Percentiles rank a stretch among this genome's conserved stretches.
Evolutionary conservation across 768 basidiomycete genomes (phyloP).

Genomic region (Mycena galopus): DNA sequence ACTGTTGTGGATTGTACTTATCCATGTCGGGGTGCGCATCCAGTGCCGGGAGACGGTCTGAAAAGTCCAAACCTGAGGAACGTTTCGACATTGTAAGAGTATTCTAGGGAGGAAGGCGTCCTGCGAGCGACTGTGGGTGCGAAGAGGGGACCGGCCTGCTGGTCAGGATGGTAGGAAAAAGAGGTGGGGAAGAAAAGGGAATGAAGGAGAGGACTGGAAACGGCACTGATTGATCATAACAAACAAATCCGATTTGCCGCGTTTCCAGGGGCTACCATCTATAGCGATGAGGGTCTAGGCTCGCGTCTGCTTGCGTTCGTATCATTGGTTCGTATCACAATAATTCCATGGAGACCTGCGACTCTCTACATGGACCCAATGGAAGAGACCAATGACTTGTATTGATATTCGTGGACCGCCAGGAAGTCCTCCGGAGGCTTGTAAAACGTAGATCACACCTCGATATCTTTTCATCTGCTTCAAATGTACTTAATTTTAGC

Average conservation of each 20-base stretch:
- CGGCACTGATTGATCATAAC: constrained; percentile 1
- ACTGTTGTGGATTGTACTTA: constrained; percentile 38
- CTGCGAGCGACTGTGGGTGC: constrained; percentile 20
- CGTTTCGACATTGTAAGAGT: constrained; percentile 37
- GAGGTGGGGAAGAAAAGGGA: not conserved
- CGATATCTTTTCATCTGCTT: too few species aligned
- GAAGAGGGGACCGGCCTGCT: constrained; percentile 36
- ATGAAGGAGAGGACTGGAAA: constrained; percentile 40
- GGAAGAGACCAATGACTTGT: too few species aligned
- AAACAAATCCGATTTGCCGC: constrained; percentile 27
- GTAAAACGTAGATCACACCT: too few species aligned
- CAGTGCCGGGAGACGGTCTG: constrained; percentile 54
- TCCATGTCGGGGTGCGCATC: constrained; percentile 42
- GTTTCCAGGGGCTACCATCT: constrained; percentile 19
- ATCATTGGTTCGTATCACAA: too few species aligned
- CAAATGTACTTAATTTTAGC: too few species aligned
- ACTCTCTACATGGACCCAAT: not conserved
- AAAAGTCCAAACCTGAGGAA: constrained; percentile 63
- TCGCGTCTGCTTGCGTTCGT: not conserved
- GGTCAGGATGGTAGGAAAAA: constrained; percentile 31
- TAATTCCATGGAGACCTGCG: constrained; percentile 21
- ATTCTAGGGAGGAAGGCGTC: constrained; percentile 19
- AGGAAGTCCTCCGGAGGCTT: too few species aligned
- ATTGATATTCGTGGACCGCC: too few species aligned
- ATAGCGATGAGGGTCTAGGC: constrained; percentile 11